Percentiles rank a stretch among this genome's conserved stretches.
Conservation (phyloP, 2,329 filamentous ascomycete species). For the Xylaria sp. region DNA sequence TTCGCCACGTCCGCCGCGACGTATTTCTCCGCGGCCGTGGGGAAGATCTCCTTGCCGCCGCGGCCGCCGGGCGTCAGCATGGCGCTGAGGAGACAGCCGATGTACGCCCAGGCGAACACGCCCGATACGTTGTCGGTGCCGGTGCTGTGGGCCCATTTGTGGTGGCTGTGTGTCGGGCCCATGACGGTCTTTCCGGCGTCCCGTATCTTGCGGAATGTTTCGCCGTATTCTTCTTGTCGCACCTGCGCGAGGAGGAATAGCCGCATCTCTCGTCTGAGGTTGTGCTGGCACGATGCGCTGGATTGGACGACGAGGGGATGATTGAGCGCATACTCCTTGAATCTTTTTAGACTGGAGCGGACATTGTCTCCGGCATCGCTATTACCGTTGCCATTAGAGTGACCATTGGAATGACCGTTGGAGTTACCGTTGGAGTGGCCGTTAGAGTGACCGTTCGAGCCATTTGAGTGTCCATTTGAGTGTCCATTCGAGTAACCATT, state of each 20-base stretch:
- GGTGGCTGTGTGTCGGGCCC: not conserved
- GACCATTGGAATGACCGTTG: conserved; percentile 9
- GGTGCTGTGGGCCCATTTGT: conserved; percentile 18
- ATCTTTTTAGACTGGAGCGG: conserved; percentile 13
- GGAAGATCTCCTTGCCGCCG: conserved; percentile 18
- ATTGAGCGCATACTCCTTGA: conserved; percentile 17
- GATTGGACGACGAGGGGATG: conserved; percentile 14
- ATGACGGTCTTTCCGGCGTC: conserved; percentile 5
- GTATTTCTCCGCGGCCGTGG: conserved; percentile 20
- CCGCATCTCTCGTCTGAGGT: conserved; percentile 16
- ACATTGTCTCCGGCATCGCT: conserved; percentile 6
- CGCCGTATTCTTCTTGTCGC: conserved; percentile 19
- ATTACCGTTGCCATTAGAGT: conserved; percentile 1
- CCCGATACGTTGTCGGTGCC: conserved; percentile 18
- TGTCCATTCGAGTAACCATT: conserved; percentile 1
- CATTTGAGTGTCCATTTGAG: not conserved
- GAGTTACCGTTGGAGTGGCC: not conserved
- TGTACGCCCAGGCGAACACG: conserved; percentile 19
- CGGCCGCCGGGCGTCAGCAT: conserved; percentile 11
- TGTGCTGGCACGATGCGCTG: conserved; percentile 13
- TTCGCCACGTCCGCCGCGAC: conserved; percentile 14
- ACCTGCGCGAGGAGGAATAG: conserved; percentile 19
- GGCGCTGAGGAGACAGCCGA: conserved; percentile 16
- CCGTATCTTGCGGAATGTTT: conserved; percentile 9
- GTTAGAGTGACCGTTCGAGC: not conserved